A percentile compares a stretch with the other conserved stretches of the same genome.
These are phyloP conservation scores for Xylaria acuta DNA, from an alignment of 495 filamentous ascomycete genomes.

Conservation along the genomic window DNA sequence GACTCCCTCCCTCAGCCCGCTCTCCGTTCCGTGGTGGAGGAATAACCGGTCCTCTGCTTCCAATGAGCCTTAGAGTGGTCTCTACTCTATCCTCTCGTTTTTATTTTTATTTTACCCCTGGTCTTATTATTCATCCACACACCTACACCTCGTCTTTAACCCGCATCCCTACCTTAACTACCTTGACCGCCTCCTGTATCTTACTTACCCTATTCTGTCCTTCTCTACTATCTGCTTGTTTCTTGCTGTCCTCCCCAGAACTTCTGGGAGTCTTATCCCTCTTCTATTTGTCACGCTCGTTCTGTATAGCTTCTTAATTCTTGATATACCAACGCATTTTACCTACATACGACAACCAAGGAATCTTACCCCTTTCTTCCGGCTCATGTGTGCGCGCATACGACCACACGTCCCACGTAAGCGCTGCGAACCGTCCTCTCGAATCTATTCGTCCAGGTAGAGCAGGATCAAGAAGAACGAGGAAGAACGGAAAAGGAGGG, in stretches of 20 bases:
- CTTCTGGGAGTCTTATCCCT: conserved; percentile 38
- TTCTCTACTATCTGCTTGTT: conserved; percentile 36
- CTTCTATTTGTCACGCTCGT: conserved; percentile 45
- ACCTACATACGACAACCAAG: conserved; percentile 16
- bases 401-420: conserved; percentile 24
- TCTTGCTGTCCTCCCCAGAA: conserved; percentile 30
- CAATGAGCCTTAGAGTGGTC: conserved; percentile 21
- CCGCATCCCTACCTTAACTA: conserved; percentile 34
- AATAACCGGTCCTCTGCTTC: conserved; percentile 18
- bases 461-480: conserved; percentile 8
- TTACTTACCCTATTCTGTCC: conserved; percentile 44
- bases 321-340: conserved; percentile 33
- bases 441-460: conserved; percentile 8
- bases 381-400: conserved; percentile 9
- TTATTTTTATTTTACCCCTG: conserved; percentile 35
- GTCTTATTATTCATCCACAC: conserved; percentile 32
- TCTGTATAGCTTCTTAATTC: conserved; percentile 47
- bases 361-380: conserved; percentile 15
- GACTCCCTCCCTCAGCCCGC: conserved; percentile 4
- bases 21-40: conserved; percentile 27
- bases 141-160: conserved; percentile 41
- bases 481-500: conserved; percentile 24
- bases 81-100: conserved; percentile 41
- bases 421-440: conserved; percentile 16
- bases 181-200: conserved; percentile 41